Evolutionary conservation across 495 filamentous ascomycete species (phyloP), one percentile per base, ranked within the genome.

Genomic region (Penicillium silybi): DNA sequence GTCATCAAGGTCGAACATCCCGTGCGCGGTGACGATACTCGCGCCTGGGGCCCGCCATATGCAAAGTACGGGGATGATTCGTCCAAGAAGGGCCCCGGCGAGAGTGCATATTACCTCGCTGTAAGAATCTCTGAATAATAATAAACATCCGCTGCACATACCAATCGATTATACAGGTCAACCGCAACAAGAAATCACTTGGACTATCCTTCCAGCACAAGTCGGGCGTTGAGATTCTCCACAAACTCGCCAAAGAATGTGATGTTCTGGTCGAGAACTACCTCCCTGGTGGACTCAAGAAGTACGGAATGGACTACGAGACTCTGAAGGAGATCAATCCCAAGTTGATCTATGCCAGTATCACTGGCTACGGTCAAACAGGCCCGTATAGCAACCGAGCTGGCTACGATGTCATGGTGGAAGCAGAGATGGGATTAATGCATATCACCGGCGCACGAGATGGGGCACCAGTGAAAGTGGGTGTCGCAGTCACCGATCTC

Each of bases 401-500:
- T 8, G 93, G 93, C 10, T 98, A 98, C 74, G 93, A 98, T 69
- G 95, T 98, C 50, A 97, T 98, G 91, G 95, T 98, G 0, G 93
- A 98, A 70, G 95, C 92, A 38, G 93, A 97, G 68, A 90, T 98
- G 75, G 93, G 93, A 5, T 64, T 98, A 48, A 98, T 98, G 93
- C 95, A 98, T 65, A 97, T 98, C 48, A 98, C 93, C 0, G 93
- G 93, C 10, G 76, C 78, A 38, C 73, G 89, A 57, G 89, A 95
- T 50, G 90, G 93, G 0, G 88, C 90, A 2, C 95, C 95, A 0
- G 95, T 96, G 13, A 98, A 98, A 70, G 93, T 98, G 2, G 93
- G 93, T 4, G 93, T 97, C 13, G 93, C 93, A 6, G 92, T 97
- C 6, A 98, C 95, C 0, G 93, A 98, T 65, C 69, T 98, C 46